Percentiles rank a stretch among this genome's conserved stretches.
Evolutionary conservation across 345 rosid species (phyloP).

Genomic region (Citrus sp.): DNA sequence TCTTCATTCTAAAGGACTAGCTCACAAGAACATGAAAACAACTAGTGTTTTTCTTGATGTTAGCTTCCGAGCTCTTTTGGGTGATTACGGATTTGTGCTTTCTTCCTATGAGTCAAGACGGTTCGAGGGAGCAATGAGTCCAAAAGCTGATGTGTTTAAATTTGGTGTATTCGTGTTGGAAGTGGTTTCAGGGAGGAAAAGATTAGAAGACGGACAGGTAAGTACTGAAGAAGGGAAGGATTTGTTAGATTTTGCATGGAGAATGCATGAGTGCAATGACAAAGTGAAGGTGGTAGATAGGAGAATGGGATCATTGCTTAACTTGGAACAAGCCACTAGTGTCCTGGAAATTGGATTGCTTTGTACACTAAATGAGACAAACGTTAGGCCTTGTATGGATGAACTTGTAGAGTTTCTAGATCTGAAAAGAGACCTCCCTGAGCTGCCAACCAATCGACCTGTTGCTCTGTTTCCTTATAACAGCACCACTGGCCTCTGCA

Average conservation of each 20-base stretch:
- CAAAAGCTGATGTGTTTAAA: slow-evolving; percentile 41
- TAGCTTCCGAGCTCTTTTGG: slow-evolving; percentile 47
- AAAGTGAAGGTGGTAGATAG: slow-evolving; percentile 33
- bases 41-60: slow-evolving; percentile 43
- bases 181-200: slow-evolving; percentile 42
- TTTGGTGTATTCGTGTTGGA: slow-evolving; percentile 47
- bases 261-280: slow-evolving; percentile 44
- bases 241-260: slow-evolving; percentile 45
- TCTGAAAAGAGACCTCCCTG: slow-evolving; percentile 25
- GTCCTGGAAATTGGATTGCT: slow-evolving; percentile 38
- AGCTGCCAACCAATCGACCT: slow-evolving; percentile 35
- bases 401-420: slow-evolving; percentile 32
- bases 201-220: slow-evolving; percentile 29
- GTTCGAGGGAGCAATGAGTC: slow-evolving; percentile 40
- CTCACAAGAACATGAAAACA: slow-evolving; percentile 54
- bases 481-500: slow-evolving; percentile 37
- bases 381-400: slow-evolving; percentile 43
- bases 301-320: slow-evolving; percentile 48
- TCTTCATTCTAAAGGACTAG: slow-evolving; percentile 34
- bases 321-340: slow-evolving; percentile 38
- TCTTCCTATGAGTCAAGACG: slow-evolving; percentile 22
- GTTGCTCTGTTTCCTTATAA: slow-evolving; percentile 44
- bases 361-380: slow-evolving; percentile 42
- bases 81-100: slow-evolving; percentile 47
- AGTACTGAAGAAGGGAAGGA: slow-evolving; percentile 28